Evolutionary conservation across 768 basidiomycete species (phyloP), one percentile per base, ranked within the genome.

Genomic region (Mycena epipterygia): DNA sequence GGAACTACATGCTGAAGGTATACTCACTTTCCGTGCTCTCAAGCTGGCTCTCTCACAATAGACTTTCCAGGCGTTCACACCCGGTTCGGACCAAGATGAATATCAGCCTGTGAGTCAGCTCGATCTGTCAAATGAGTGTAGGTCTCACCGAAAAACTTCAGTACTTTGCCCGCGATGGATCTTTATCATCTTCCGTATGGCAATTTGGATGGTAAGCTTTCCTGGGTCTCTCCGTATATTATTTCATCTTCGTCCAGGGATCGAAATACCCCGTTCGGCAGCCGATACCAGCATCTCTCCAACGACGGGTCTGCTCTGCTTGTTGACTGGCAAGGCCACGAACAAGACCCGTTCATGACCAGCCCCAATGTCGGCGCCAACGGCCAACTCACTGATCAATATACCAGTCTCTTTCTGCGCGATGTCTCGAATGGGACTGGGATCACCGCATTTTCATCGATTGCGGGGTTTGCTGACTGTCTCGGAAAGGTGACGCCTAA

Each of bases 71-170:
- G 51, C 51, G 14, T 52, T 52, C 19, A 32, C 51, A 3, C 5
- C 51, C 37, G 66, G 67, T 27, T 61, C 67, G 65, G n/a, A 71
- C 62, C 64, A 71, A 71, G 39, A 55, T 41, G 70, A 71, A 29
- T 71, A 71, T 41, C 59, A 58, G n/a, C 58, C 65, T 14, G 39
- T 27, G n/a, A 41, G 30, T 68, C 32, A 19, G 29, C 13, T 23
- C 17, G n/a, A n/a, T n/a, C n/a, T n/a, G n/a, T n/a, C n/a, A n/a
- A n/a, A n/a, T n/a, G n/a, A n/a, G n/a, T n/a, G n/a, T n/a, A n/a
- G n/a, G n/a, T n/a, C n/a, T n/a, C n/a, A n/a, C n/a, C n/a, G n/a
- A n/a, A n/a, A n/a, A n/a, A n/a, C n/a, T n/a, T n/a, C 46, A 68
- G 67, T 68, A 68, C 42, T 68, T 68, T 51, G 58, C 58, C 17